Conservation (phyloP, 2,329 filamentous ascomycete species). For the Aspergillus viridinutans region DNA sequence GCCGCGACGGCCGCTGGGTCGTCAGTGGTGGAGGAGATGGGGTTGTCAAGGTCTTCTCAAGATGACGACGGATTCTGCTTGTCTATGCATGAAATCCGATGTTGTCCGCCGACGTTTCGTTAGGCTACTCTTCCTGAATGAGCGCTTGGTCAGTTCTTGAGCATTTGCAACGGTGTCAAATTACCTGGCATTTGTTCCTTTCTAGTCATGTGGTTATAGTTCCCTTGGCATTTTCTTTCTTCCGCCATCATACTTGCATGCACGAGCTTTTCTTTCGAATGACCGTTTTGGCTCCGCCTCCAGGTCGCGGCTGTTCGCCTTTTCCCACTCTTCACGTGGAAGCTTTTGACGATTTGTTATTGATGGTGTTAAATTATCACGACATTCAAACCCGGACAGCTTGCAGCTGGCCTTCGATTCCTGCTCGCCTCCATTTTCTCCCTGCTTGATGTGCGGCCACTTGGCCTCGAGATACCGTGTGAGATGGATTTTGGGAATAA, state of each 20-base stretch:
- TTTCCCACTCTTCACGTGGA: background rate
- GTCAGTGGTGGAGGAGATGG: constrained; percentile 93
- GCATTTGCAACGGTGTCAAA: constrained; percentile 36
- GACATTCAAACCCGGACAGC: background rate
- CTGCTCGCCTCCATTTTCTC: background rate
- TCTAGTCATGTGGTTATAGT: constrained; percentile 27
- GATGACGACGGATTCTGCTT: constrained; percentile 28
- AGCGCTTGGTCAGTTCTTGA: constrained; percentile 33
- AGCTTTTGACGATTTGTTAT: background rate
- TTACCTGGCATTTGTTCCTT: constrained; percentile 31
- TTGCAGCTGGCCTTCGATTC: background rate
- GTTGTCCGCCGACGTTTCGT: constrained; percentile 19
- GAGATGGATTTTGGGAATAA: background rate
- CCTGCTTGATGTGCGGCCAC: background rate
- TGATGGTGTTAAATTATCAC: background rate
- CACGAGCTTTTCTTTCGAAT: constrained; percentile 4
- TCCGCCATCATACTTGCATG: constrained; percentile 17
- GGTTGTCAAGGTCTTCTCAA: constrained; percentile 81
- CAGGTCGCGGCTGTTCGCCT: background rate
- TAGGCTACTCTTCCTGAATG: constrained; percentile 28
- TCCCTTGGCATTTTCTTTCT: constrained; percentile 12
- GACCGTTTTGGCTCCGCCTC: background rate
- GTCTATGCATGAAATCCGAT: constrained; percentile 27
- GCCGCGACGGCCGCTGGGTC: constrained; percentile 88
- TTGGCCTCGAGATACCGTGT: background rate